These are phyloP conservation scores for Stemphylium vesicarium DNA, from an alignment of 2,329 filamentous ascomycete species.

Conservation along the genomic window DNA sequence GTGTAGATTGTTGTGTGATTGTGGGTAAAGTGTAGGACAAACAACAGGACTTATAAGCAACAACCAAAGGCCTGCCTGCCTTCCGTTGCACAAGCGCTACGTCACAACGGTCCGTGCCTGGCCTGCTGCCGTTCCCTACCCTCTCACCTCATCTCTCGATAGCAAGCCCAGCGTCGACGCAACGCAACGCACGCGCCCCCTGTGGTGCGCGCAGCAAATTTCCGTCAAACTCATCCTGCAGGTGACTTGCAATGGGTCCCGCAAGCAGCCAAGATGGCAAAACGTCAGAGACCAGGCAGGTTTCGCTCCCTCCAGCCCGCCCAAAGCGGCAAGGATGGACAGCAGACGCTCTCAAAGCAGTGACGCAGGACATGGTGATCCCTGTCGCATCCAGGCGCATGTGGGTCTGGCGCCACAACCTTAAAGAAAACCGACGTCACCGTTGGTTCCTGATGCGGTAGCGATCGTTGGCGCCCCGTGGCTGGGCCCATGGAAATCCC, in stretches of 20 bases:
- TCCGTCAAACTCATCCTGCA: conserved; percentile 3
- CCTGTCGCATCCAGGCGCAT: conserved; percentile 1
- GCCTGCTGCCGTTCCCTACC: conserved; percentile 3
- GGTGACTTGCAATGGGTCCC: conserved; percentile 1
- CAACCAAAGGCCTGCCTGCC: neutral
- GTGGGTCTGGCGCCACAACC: conserved; percentile 25
- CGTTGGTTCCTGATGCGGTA: conserved; percentile 4
- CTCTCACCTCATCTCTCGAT: conserved; percentile 2
- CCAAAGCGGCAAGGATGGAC: conserved; percentile 22
- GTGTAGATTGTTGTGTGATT: neutral
- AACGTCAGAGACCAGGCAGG: conserved; percentile 13
- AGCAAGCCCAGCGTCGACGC: neutral
- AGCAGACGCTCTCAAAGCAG: conserved; percentile 15
- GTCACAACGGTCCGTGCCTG: conserved; percentile 17
- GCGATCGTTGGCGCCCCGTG: conserved; percentile 7
- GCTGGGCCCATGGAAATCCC: conserved; percentile 9
- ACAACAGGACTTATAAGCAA: conserved; percentile 2
- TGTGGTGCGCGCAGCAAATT: neutral
- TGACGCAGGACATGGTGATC: conserved; percentile 8
- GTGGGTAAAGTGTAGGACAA: neutral
- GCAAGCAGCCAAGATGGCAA: neutral
- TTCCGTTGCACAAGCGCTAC: conserved; percentile 9
- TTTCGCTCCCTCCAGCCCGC: conserved; percentile 2
- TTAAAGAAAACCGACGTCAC: conserved; percentile 19
- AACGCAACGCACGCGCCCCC: neutral